These are phyloP conservation scores for Chionographis japonica DNA, from an alignment of 106 monocot genomes.

Conservation along the genomic window DNA sequence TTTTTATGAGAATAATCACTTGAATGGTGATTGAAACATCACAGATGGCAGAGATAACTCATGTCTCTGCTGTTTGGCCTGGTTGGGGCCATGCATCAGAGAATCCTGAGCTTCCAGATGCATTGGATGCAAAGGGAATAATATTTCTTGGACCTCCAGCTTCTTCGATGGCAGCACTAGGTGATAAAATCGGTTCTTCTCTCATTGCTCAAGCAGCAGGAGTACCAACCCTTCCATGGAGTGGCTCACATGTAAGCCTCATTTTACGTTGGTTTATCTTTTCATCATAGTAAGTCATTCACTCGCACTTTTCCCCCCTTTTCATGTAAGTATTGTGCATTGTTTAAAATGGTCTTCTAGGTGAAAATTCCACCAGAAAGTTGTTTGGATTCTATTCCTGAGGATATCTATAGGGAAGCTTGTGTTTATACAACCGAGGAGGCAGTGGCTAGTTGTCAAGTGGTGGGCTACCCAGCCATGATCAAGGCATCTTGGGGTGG, in stretches of 20 bases:
- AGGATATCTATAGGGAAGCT: conserved; percentile 83
- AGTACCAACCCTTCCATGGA: conserved; percentile 98
- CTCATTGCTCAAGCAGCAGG: conserved; percentile 97
- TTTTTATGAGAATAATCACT: not conserved
- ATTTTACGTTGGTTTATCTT: not conserved
- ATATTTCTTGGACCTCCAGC: conserved; percentile 97
- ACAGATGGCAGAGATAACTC: conserved; percentile 92
- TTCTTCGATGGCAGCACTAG: conserved; percentile 84
- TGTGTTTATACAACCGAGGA: conserved; percentile 95
- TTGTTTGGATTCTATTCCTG: conserved; percentile 80
- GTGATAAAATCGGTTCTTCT: conserved; percentile 99
- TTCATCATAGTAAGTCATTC: not conserved
- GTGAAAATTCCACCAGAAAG: conserved; percentile 63
- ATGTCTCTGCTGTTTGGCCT: conserved; percentile 98
- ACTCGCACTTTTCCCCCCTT: not conserved
- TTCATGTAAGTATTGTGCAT: not conserved
- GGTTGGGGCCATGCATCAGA: conserved; percentile 99
- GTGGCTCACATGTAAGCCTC: conserved; percentile 88
- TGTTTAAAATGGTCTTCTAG: conserved; percentile 25
- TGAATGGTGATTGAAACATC: not conserved
- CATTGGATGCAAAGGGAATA: conserved; percentile 74
- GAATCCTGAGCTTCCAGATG: conserved; percentile 97
- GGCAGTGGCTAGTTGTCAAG: conserved; percentile 88
- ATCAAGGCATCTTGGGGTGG: conserved; percentile 99
- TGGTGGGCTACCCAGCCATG: conserved; percentile 96